These are phyloP conservation scores for Rhizopogon rudus DNA, from an alignment of 768 basidiomycete species.

Conservation along the genomic window DNA sequence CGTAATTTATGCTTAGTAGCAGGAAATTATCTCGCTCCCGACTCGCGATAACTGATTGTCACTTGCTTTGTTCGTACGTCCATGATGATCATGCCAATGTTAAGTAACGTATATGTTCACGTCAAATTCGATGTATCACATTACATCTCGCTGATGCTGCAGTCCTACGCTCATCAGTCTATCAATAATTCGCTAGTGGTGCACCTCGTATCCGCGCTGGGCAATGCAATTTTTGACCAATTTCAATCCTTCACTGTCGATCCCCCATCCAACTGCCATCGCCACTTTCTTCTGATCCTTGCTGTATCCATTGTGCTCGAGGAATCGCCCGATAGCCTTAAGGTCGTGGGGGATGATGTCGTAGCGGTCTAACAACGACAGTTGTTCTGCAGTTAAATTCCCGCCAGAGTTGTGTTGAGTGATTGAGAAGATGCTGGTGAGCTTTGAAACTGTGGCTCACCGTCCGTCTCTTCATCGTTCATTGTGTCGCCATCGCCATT, in stretches of 20 bases:
- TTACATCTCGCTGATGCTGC: neutral
- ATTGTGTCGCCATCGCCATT: neutral
- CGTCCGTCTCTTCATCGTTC: neutral
- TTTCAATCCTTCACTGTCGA: too few relatives aligned
- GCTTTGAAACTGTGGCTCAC: too few relatives aligned
- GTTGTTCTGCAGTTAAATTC: too few relatives aligned
- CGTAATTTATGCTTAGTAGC: conserved; percentile 90
- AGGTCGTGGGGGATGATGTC: neutral
- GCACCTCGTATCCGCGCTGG: neutral
- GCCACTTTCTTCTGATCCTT: neutral
- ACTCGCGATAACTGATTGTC: conserved; percentile 35
- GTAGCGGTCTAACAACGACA: too few relatives aligned
- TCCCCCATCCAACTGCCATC: neutral
- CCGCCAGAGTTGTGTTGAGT: too few relatives aligned
- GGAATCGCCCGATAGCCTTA: neutral
- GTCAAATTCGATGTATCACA: neutral
- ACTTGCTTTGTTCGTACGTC: neutral
- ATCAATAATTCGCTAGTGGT: too few relatives aligned
- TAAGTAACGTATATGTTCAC: neutral
- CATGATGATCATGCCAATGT: neutral
- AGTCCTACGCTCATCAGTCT: neutral
- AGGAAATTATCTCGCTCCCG: conserved; percentile 65
- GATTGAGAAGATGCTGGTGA: too few relatives aligned
- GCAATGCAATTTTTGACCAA: neutral
- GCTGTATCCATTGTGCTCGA: neutral